phyloP scores from a whole-genome alignment of 192 early-diverging fungal genomes.

The Linnemannia zychae region DNA sequence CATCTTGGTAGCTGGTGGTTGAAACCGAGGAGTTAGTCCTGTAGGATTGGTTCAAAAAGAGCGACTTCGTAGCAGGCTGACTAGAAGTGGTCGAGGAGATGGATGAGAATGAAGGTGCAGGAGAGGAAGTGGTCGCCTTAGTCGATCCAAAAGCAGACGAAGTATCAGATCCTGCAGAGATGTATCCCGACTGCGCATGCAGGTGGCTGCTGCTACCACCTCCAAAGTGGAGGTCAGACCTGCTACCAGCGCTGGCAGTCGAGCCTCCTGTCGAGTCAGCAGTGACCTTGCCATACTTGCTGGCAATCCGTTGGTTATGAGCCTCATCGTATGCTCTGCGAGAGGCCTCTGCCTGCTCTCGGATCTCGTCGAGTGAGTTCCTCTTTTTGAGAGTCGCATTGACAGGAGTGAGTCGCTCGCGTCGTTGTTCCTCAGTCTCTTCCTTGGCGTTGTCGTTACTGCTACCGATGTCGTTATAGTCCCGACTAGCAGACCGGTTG shows the following conservation, averaged over 20 bases:
- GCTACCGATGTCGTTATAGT: constrained; percentile 8
- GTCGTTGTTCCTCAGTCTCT: constrained; percentile 45
- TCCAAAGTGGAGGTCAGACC: neutral
- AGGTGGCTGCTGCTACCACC: neutral
- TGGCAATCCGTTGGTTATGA: constrained; percentile 41
- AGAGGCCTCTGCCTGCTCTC: constrained; percentile 52
- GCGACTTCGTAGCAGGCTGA: constrained; percentile 35
- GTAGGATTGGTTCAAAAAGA: constrained; percentile 48
- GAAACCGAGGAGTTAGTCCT: constrained; percentile 10
- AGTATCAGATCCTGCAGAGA: constrained; percentile 41
- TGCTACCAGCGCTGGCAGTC: constrained; percentile 32
- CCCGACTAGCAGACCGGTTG: constrained; percentile 16
- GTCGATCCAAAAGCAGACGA: constrained; percentile 51
- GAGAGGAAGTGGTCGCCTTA: constrained; percentile 51
- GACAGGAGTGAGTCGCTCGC: constrained; percentile 44
- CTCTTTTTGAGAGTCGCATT: constrained; percentile 49
- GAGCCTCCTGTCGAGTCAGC: constrained; percentile 40
- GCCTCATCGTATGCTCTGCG: constrained; percentile 51
- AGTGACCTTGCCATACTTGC: constrained; percentile 39
- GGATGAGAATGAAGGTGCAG: constrained; percentile 47
- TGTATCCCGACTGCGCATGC: constrained; percentile 24
- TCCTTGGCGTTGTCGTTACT: neutral
- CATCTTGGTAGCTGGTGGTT: constrained; percentile 16
- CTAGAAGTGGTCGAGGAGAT: constrained; percentile 30
- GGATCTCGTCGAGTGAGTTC: constrained; percentile 45